Base-by-base conservation (phyloP, 2,329 filamentous ascomycete genomes). In the Monosporascus cannonballus region DNA sequence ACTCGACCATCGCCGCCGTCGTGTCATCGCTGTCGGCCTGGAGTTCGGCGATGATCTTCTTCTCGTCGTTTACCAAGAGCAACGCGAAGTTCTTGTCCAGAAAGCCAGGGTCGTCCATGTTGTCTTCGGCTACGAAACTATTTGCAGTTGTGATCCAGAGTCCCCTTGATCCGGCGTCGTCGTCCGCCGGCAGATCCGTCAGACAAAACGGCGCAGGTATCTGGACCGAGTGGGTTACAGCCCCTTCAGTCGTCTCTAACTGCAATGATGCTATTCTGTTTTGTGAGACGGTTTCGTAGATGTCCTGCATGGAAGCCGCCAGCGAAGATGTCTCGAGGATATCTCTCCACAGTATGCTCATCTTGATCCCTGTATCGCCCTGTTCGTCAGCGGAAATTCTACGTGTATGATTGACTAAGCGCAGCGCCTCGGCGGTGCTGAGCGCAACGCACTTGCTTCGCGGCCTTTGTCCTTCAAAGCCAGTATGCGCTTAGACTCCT, bases 141-240 rank as follows among this genome's bases (percentile, higher is more conserved):
- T 93, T 91, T 30, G 90, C 89, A 0, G 91, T 96, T 1, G 91
- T 96, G 20, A 96, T 76, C 86, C 90, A 93, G 0, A 96, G 76
- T 1, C 90, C 90, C 5, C 83, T 85, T 58, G 87, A 85, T 47
- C 85, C 81, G 34, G 81, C 80, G 51, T 89, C 85, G 25, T 84
- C 81, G 17, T 86, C 79, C 2, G 80, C 80, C 1, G 89, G 86
- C 1, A 94, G 76, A 61, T 90, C 88, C 2, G 86, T 79, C 2
- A 91, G 84, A 53, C 88, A 91, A 49, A 83, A 83, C 0, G 83
- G 82, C 22, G 83, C 71, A 0, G 83, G 83, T 20, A 86, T 84
- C 66, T 86, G 83, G 2, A 86, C 77, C 3, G 82, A 86, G 27
- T 84, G 77, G 5, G 81, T 81, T 4, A 86, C 71, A 18, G 77